A percentile compares a stretch with the other conserved stretches of the same genome.
These are phyloP conservation scores for Cryptosporidium felis DNA, from an alignment of 169 alveolate species.

Conservation along the genomic window DNA sequence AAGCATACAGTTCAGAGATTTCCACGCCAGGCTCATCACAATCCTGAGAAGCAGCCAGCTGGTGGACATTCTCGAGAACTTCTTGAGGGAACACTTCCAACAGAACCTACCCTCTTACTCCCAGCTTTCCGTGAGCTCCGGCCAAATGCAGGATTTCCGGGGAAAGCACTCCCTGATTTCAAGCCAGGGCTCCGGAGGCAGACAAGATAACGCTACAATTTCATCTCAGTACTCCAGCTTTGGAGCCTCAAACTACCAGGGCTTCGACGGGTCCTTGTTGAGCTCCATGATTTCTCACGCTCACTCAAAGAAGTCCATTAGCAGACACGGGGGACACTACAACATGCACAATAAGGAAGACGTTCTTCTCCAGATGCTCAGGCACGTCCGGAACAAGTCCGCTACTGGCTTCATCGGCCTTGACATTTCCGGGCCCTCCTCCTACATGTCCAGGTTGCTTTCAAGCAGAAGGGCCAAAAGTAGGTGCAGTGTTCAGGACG, in stretches of 20 bases:
- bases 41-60: slow-evolving; percentile 38
- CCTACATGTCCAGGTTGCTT: not conserved
- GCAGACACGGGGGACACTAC: slow-evolving; percentile 65
- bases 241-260: not conserved
- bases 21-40: slow-evolving; percentile 6
- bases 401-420: slow-evolving; percentile 16
- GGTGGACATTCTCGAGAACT: slow-evolving; percentile 50
- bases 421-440: slow-evolving; percentile 38
- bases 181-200: not conserved
- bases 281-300: not conserved
- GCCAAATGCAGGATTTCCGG: too few species aligned
- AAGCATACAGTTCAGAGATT: slow-evolving; percentile 1
- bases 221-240: not conserved
- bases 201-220: not conserved
- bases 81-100: slow-evolving; percentile 3
- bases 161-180: too few species aligned
- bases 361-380: slow-evolving; percentile 34
- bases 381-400: not conserved
- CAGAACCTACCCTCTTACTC: not conserved
- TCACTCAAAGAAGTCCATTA: slow-evolving; percentile 36
- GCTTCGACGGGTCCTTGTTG: not conserved
- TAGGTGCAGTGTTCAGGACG: not conserved
- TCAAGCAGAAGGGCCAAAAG: not conserved
- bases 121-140: not conserved
- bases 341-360: slow-evolving; percentile 67